Base-by-base conservation (phyloP, 495 filamentous ascomycete genomes). In the Penicillium mononematosum region DNA sequence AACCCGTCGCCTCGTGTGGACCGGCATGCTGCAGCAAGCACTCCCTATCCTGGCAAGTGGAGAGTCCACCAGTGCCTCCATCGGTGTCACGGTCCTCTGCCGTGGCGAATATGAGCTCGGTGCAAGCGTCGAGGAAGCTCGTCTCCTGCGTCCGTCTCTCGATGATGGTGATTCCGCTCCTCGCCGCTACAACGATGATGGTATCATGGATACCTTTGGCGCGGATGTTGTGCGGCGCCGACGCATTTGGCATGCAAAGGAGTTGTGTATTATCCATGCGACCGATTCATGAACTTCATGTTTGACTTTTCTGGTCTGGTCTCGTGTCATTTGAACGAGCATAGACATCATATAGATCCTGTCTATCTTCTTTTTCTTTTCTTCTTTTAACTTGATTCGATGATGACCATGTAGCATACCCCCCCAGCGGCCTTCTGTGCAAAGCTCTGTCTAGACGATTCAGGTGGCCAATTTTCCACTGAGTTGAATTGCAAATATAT, bases 81-180 rank as follows among this genome's bases (percentile, higher is more conserved):
- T 91, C 43, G 88, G 85, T 0, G 78, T 91, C 24, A 87, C 86
- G 36, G 82, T 85, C 14, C 80, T 96, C 32, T 89, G 88, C 52
- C 78, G 85, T 43, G 92, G 92, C 7, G 85, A 88, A 55, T 96
- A 91, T 66, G 91, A 96, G 68, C 79, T 96, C 49, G 83, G 81
- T 24, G 92, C 87, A 2, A 87, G 81, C 14, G 83, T 96, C 1
- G 92, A 97, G 72, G 92, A 96, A 77, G 82, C 89, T 2, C 78
- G 65, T 61, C 71, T 79, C 39, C 58, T 64, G 58, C 67, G 59
- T 48, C 58, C 45, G 24, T 55, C 53, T 38, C 56, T 63, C 16
- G 52, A 58, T 6, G 20, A 49, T 16, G 62, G 58, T 25, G 51
- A 66, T 27, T 53, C 58, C 25, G 45, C 65, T 61, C 60, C 65